Percentiles rank a stretch among this genome's conserved stretches.
Evolutionary conservation across 345 rosid species (phyloP).

Genomic region (Firmiana major): DNA sequence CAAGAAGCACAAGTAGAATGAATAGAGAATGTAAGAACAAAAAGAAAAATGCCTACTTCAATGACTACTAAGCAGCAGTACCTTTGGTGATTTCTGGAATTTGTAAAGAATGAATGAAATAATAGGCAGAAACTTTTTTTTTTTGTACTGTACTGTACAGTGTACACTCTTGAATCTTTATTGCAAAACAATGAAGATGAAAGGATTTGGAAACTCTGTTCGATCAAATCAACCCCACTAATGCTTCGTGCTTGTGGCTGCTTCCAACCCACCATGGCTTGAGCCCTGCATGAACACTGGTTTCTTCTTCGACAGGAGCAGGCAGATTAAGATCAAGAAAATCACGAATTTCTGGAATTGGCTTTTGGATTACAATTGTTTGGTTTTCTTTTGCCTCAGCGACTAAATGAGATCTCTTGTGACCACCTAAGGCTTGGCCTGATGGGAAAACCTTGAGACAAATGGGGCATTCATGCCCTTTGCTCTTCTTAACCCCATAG

Average conservation of each 20-base stretch:
- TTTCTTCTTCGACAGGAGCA: slow-evolving; percentile 49
- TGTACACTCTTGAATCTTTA: slow-evolving; percentile 22
- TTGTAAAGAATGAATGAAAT: slow-evolving; percentile 45
- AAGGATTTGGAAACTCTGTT: slow-evolving; percentile 21
- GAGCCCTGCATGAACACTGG: slow-evolving; percentile 34
- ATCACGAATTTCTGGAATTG: slow-evolving; percentile 26
- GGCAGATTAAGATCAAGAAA: slow-evolving; percentile 57
- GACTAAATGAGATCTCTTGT: slow-evolving; percentile 65
- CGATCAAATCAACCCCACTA: slow-evolving; percentile 34
- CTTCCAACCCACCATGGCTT: slow-evolving; percentile 53
- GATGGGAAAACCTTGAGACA: slow-evolving; percentile 60
- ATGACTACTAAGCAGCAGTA: slow-evolving; percentile 10
- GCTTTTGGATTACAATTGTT: slow-evolving; percentile 14
- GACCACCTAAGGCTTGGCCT: slow-evolving; percentile 91
- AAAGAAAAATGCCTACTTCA: slow-evolving; percentile 3
- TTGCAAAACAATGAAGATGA: slow-evolving; percentile 5
- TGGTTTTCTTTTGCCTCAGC: slow-evolving; percentile 21
- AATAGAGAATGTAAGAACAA: neutral
- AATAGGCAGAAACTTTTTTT: neutral
- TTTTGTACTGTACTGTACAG: slow-evolving; percentile 18
- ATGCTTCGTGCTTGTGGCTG: slow-evolving; percentile 40
- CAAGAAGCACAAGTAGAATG: neutral
- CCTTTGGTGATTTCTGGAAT: slow-evolving; percentile 20
- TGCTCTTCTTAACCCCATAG: slow-evolving; percentile 21
- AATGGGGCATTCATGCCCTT: slow-evolving; percentile 58